These are phyloP conservation scores for Eucalyptus pauciflora DNA, from an alignment of 345 rosid genomes.

Conservation along the genomic window DNA sequence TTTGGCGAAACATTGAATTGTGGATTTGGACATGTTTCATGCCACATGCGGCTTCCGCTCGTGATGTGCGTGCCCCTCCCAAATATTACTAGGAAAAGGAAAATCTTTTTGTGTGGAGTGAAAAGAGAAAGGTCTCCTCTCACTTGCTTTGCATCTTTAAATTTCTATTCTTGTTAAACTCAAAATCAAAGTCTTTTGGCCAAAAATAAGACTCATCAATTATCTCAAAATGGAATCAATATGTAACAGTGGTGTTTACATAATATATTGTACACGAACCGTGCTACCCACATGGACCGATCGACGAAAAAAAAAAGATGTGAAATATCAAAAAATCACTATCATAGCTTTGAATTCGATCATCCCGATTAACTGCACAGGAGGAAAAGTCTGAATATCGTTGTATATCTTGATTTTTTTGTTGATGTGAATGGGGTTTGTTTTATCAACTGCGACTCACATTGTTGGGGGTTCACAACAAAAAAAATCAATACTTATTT, in stretches of 20 bases:
- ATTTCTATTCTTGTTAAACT: too few species aligned
- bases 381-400: fast-evolving
- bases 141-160: not conserved
- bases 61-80: not conserved
- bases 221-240: not conserved
- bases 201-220: not conserved
- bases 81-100: not conserved
- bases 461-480: not conserved
- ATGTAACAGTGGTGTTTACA: too few species aligned
- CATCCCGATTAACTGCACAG: fast-evolving
- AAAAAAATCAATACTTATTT: not conserved
- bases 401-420: not conserved
- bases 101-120: not conserved
- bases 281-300: not conserved
- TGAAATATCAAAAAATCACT: not conserved
- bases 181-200: not conserved
- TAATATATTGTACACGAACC: too few species aligned
- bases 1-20: not conserved
- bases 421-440: not conserved
- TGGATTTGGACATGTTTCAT: not conserved
- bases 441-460: not conserved
- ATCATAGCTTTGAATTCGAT: not conserved
- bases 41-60: not conserved
- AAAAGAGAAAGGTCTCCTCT: not conserved
- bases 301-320: fast-evolving